Base-by-base conservation (phyloP, 2,329 filamentous ascomycete genomes). In the Trichoderma atroviride region DNA sequence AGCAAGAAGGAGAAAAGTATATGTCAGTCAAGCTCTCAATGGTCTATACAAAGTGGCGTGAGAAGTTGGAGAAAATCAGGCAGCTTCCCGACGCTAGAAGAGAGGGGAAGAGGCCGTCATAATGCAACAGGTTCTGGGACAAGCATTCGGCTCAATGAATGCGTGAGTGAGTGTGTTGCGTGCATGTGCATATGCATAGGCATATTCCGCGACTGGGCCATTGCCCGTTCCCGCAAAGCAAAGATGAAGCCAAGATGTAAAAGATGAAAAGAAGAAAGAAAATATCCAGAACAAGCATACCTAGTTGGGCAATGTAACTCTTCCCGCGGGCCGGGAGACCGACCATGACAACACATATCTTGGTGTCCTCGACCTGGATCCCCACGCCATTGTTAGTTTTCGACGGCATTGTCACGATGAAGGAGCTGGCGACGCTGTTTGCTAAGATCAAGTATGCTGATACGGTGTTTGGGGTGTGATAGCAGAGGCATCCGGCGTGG, bases 291-390 rank as follows among this genome's bases (percentile, higher is more conserved):
- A 16, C 27, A 52, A 7, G 56, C 84, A 77, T 84, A 96, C 94
- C 94, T 88, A 97, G 97, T 78, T 97, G 94, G 74, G 96, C 95
- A 79, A 99, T 98, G 80, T 97, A 89, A 83, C 93, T 97, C 87
- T 99, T 99, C 77, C 96, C 96, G 75, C 96, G 87, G 71, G 96
- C 96, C 68, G 96, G 96, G 78, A 99, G 86, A 74, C 96, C 96
- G 71, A 99, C 96, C 96, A 99, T 98, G 76, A 99, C 94, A 73
- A 99, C 94, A 81, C 95, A 98, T 83, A 99, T 96, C 80, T 92
- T 93, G 71, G 93, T 95, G 81, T 97, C 94, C 85, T 98, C 95
- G 76, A 92, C 92, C 92, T 97, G 91, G 73, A 94, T 87, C 77
- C 91, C 91, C 75, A 88, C 83, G 74, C 91, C 89, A 79, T 90